Evolutionary conservation across 495 filamentous ascomycete species (phyloP).

Genomic region (Hypoxylon cercidicola): DNA sequence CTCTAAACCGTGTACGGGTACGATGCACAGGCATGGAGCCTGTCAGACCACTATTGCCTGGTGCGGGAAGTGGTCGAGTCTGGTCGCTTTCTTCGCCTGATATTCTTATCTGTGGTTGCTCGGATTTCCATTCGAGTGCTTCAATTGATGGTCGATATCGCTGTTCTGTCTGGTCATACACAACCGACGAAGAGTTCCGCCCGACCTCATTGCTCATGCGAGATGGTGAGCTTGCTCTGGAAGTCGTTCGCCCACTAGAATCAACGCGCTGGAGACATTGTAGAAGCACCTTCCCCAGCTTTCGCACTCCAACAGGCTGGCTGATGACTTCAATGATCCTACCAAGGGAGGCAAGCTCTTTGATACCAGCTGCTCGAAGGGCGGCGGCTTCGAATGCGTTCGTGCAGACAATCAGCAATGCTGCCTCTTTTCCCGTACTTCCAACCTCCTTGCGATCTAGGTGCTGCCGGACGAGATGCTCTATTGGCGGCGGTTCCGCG

Average conservation of each 20-base stretch:
- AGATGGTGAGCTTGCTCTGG: conserved; percentile 19
- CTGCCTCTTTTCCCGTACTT: conserved; percentile 16
- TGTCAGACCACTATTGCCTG: background rate
- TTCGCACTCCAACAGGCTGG: conserved; percentile 38
- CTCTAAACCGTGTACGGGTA: conserved; percentile 9
- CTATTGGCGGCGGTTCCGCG: conserved; percentile 41
- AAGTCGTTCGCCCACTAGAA: conserved; percentile 1
- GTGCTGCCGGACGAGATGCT: conserved; percentile 24
- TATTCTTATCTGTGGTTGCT: conserved; percentile 12
- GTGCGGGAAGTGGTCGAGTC: background rate
- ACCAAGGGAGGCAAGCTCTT: conserved; percentile 31
- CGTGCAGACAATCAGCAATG: conserved; percentile 38
- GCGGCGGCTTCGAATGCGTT: conserved; percentile 42
- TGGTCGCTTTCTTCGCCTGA: background rate
- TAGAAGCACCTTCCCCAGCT: conserved; percentile 32
- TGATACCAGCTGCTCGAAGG: conserved; percentile 32
- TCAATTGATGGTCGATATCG: conserved; percentile 28
- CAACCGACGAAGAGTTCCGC: conserved; percentile 17
- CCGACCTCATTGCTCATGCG: background rate
- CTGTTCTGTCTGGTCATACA: conserved; percentile 10
- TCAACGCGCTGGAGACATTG: conserved; percentile 32
- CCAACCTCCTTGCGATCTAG: conserved; percentile 18
- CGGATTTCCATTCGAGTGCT: conserved; percentile 32
- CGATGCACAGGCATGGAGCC: conserved; percentile 3
- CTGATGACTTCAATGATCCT: conserved; percentile 41